Conservation (phyloP, 169 alveolate species). For the Babesia gibsoni region DNA sequence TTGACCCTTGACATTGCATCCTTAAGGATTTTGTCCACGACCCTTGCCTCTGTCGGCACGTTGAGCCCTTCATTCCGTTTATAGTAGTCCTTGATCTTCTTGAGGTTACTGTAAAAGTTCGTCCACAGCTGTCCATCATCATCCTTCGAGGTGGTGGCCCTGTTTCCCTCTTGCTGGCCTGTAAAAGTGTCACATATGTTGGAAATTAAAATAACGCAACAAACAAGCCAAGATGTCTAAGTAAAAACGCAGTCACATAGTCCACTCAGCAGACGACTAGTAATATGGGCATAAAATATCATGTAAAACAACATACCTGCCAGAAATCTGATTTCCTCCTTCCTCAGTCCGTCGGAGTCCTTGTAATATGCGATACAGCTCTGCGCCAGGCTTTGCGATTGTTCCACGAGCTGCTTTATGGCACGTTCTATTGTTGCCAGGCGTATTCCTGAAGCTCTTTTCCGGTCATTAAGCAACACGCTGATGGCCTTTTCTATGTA, state of each 20-base stretch:
- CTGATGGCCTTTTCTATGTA: constrained; percentile 64
- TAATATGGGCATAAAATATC: no score
- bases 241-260: no score
- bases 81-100: constrained; percentile 67
- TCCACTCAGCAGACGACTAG: no score
- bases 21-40: constrained; percentile 54
- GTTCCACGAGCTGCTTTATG: constrained; percentile 42
- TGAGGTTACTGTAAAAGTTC: constrained; percentile 71
- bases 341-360: constrained; percentile 64
- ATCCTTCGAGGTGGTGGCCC: constrained; percentile 48
- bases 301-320: constrained; percentile 58
- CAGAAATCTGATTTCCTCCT: constrained; percentile 52
- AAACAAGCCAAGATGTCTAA: no score
- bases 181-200: no score
- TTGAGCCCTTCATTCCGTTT: constrained; percentile 57
- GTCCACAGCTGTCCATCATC: constrained; percentile 71
- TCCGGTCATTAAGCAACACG: constrained; percentile 48
- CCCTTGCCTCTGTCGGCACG: constrained; percentile 41
- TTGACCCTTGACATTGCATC: constrained; percentile 62
- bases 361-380: constrained; percentile 39
- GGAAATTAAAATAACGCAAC: no score
- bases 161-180: constrained; percentile 57
- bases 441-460: constrained; percentile 48
- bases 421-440: constrained; percentile 66
- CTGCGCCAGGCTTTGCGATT: constrained; percentile 52